phyloP scores from a whole-genome alignment of 305 asterid species.

The Salvia sclarea region DNA sequence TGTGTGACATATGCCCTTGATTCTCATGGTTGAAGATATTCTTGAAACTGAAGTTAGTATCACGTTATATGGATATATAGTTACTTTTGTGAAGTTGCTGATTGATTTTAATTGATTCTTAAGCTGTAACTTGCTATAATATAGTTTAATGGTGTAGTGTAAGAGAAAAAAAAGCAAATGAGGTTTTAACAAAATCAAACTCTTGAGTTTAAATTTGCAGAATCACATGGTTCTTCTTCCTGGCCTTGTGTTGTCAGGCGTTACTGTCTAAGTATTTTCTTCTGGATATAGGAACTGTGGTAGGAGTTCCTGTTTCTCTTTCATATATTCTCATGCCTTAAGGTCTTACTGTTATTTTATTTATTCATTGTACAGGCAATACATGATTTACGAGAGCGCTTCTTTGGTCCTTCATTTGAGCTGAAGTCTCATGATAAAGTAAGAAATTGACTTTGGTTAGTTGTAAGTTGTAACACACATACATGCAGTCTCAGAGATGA shows the following conservation, averaged over 20 bases:
- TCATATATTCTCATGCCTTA: conserved; percentile 11
- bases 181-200: conserved; percentile 6
- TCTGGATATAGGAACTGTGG: not conserved
- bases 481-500: conserved; percentile 17
- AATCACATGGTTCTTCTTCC: too few relatives aligned
- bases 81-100: conserved; percentile 14
- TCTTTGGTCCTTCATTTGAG: conserved; percentile 78
- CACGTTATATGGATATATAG: not conserved
- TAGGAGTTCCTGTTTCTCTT: conserved; percentile 6
- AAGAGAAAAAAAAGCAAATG: not conserved
- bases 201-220: conserved; percentile 10
- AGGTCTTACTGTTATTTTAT: conserved; percentile 9
- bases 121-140: conserved; percentile 16
- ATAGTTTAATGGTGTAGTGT: not conserved
- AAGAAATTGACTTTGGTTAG: conserved; percentile 35
- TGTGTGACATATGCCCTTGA: not conserved
- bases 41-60: conserved; percentile 15
- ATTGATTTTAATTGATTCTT: conserved; percentile 12
- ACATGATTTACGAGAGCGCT: conserved; percentile 72
- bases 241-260: conserved; percentile 7
- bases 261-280: conserved; percentile 18
- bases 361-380: conserved; percentile 49
- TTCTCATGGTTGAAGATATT: not conserved
- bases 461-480: conserved; percentile 23
- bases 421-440: conserved; percentile 84